Percentiles rank a stretch among this genome's conserved stretches.
These are phyloP conservation scores for Posidonia australis DNA, from an alignment of 106 monocot species.

Conservation along the genomic window DNA sequence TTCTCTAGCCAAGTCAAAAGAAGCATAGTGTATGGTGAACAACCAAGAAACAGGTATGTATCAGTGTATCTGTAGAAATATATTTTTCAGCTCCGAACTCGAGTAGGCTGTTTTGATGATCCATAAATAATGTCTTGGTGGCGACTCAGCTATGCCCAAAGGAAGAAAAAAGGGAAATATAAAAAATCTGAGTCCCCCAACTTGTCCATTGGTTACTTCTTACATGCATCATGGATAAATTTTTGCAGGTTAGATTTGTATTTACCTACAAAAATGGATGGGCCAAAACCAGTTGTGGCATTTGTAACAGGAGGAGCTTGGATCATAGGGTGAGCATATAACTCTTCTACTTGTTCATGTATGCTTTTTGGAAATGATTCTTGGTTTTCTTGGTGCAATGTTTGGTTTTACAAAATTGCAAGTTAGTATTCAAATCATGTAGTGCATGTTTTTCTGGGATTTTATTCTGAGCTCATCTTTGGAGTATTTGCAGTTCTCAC, in stretches of 20 bases:
- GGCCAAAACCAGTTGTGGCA: slow-evolving; percentile 64
- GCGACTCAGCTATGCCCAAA: no score
- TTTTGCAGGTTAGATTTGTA: slow-evolving; percentile 77
- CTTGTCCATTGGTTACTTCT: slow-evolving; percentile 1
- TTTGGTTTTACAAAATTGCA: no score
- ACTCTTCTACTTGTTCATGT: no score
- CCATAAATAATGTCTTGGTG: no score
- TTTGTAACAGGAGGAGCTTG: slow-evolving; percentile 99
- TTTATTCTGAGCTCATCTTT: no score
- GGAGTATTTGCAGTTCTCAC: no score
- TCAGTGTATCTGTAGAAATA: no score
- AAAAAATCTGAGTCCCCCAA: neutral
- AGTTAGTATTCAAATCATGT: no score
- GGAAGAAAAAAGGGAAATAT: no score
- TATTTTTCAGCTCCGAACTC: no score
- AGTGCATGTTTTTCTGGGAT: no score
- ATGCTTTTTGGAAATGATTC: neutral
- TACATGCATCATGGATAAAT: neutral
- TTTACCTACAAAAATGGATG: slow-evolving; percentile 43
- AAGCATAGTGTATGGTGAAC: slow-evolving; percentile 86
- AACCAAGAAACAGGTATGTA: slow-evolving; percentile 80
- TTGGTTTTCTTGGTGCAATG: neutral
- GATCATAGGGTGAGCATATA: slow-evolving; percentile 80
- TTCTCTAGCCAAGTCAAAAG: slow-evolving; percentile 18
- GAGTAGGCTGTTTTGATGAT: no score